Evolutionary conservation across 2,329 filamentous ascomycete species (phyloP).

Genomic region (Nakataea oryzae): DNA sequence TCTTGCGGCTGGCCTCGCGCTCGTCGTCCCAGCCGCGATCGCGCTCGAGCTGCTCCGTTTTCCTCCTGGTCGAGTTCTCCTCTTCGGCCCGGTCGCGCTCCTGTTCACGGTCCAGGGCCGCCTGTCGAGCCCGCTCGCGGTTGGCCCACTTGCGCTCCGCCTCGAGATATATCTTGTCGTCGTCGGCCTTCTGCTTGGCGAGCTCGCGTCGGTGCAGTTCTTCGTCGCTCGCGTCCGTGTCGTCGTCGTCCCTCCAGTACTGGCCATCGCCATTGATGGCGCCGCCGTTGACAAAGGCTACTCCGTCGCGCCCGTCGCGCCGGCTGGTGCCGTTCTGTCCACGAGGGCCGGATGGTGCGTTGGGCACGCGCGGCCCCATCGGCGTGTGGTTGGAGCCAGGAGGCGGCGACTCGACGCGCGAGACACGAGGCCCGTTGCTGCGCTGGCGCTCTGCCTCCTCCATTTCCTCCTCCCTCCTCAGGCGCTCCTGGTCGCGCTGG

Average conservation of each 20-base stretch:
- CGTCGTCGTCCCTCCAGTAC: conserved; percentile 56
- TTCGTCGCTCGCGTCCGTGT: conserved; percentile 77
- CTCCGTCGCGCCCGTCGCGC: conserved; percentile 13
- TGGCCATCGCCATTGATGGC: conserved; percentile 49
- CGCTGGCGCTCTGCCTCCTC: conserved; percentile 75
- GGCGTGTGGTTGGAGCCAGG: conserved; percentile 61
- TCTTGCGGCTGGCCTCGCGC: conserved; percentile 61
- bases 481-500: conserved; percentile 75
- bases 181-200: conserved; percentile 62
- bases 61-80: conserved; percentile 52
- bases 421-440: conserved; percentile 50
- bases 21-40: conserved; percentile 81
- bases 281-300: conserved; percentile 75
- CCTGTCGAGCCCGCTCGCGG: conserved; percentile 72
- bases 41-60: conserved; percentile 56
- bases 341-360: conserved; percentile 59
- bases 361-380: conserved; percentile 60
- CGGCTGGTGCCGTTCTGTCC: conserved; percentile 54
- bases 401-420: conserved; percentile 63
- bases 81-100: conserved; percentile 70
- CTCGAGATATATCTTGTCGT: conserved; percentile 72
- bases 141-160: conserved; percentile 87
- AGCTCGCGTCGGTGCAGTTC: conserved; percentile 68
- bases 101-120: conserved; percentile 76
- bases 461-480: conserved; percentile 83